Base-by-base conservation (phyloP, 148 eudicot species). In the Talinum fruticosum region DNA sequence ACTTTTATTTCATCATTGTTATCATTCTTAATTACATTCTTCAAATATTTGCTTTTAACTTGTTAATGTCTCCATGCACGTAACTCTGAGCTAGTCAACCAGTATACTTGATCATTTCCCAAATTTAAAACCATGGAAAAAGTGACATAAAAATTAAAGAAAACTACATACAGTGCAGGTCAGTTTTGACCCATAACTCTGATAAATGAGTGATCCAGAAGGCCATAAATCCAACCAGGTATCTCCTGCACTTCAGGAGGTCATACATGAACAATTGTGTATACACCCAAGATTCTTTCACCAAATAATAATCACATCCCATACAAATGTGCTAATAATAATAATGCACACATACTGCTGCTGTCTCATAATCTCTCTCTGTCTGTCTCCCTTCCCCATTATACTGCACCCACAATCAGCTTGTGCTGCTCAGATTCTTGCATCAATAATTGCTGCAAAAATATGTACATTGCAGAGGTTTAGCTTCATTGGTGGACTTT, bases 181-280 rank as follows among this genome's bases (percentile, higher is more conserved):
- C 1, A 21, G 57, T 29, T 44, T 29, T 44, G 74, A 45, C 74
- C 57, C 57, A 71, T 71, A 47, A 72, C 57, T 26, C 0, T 16
- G 19, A 21, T 34, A 1, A 8, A 35, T 36, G 71, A 68, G 8
- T 15, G 5, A 51, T 0, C 1, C 41, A 72, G 18, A 29, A 29
- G 61, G 75, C 35, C 61, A 72, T 49, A 8, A 36, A 66, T 6
- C 33, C 44, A 45, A 26, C 34, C 23, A 72, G 61, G 34, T 62
- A 28, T 72, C 75, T 72, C 75, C 75, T 45, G 51, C 75, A 71
- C 6, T 45, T 44, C 6, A 28, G 74, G 74, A 24, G 57, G 57
- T 4, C 21, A 28, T 45, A 13, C 34, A 71, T 57, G 28, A 3
- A 59, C 21, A 59, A 6, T 59, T 59, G 6, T 51, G 15, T 23